Evolutionary conservation across 2,329 filamentous ascomycete genomes (phyloP).

Genomic region (Emergomyces pasteurianus): DNA sequence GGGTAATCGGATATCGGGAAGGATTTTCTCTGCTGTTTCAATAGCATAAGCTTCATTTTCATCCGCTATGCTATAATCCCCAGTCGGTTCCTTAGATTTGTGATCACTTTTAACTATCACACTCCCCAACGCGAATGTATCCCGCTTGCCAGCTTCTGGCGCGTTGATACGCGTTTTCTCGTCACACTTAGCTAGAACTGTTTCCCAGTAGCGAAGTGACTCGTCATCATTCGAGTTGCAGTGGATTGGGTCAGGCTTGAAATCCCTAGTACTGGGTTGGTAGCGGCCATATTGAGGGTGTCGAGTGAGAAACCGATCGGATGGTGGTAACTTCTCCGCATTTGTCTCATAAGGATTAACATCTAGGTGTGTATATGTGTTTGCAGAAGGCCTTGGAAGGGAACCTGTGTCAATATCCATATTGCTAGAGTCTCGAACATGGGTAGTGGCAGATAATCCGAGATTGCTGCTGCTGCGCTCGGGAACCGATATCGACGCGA

Average conservation of each 20-base stretch:
- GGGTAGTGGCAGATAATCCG: neutral
- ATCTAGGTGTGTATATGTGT: neutral
- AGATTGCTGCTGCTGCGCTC: neutral
- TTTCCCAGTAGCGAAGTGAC: conserved; percentile 25
- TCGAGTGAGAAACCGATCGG: conserved; percentile 24
- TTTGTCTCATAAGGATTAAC: conserved; percentile 26
- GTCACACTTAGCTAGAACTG: conserved; percentile 17
- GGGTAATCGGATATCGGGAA: conserved; percentile 24
- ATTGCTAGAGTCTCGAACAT: conserved; percentile 12
- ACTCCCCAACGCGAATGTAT: conserved; percentile 25
- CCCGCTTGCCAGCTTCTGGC: conserved; percentile 19
- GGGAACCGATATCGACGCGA: neutral
- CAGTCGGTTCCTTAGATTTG: conserved; percentile 14
- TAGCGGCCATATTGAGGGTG: conserved; percentile 26
- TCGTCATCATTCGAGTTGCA: conserved; percentile 23
- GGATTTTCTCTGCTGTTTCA: conserved; percentile 22
- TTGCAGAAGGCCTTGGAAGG: neutral
- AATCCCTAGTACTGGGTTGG: conserved; percentile 22
- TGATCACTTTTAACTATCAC: conserved; percentile 27
- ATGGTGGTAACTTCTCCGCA: conserved; percentile 18
- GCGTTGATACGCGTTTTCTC: conserved; percentile 22
- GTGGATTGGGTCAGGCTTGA: conserved; percentile 22
- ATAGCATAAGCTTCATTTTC: conserved; percentile 27
- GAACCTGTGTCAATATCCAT: conserved; percentile 9
- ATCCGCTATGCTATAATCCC: conserved; percentile 23